Conservation (phyloP, 2,329 filamentous ascomycete genomes). For the Leptographium radiaticola region DNA sequence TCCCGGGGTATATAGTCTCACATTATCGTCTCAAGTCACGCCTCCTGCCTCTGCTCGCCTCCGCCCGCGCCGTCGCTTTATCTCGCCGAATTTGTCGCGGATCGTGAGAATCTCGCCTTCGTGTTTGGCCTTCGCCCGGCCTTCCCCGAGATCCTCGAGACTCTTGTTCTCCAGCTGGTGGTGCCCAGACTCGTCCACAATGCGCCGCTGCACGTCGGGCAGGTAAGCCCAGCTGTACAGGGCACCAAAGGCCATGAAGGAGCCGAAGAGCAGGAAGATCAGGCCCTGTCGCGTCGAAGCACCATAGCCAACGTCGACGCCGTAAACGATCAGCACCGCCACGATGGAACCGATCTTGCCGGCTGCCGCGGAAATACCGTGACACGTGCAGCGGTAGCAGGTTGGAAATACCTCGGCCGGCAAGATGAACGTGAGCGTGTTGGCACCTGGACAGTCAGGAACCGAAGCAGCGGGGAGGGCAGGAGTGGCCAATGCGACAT, state of each 20-base stretch:
- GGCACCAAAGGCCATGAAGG: constrained; percentile 34
- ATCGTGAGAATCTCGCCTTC: constrained; percentile 32
- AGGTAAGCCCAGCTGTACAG: constrained; percentile 39
- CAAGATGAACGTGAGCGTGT: constrained; percentile 50
- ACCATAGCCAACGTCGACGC: constrained; percentile 31
- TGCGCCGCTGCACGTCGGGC: constrained; percentile 29
- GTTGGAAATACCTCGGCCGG: constrained; percentile 54
- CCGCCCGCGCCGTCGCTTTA: constrained; percentile 20
- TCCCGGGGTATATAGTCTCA: neutral
- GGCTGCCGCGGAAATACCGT: constrained; percentile 47
- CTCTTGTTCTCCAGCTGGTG: constrained; percentile 28
- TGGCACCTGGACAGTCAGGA: constrained; percentile 28
- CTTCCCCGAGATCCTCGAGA: constrained; percentile 37
- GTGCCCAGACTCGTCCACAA: constrained; percentile 12
- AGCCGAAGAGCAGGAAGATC: constrained; percentile 35
- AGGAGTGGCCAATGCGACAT: constrained; percentile 5
- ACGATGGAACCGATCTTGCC: constrained; percentile 46
- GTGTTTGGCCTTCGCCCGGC: constrained; percentile 27
- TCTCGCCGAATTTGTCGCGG: constrained; percentile 27
- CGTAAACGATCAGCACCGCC: constrained; percentile 35
- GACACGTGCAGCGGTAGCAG: constrained; percentile 47
- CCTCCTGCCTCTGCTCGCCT: neutral
- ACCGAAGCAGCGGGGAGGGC: no score
- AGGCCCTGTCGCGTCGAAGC: constrained; percentile 31
- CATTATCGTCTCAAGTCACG: neutral